Conservation (phyloP, 2,329 filamentous ascomycete species). For the Aspergillus glaucus region DNA sequence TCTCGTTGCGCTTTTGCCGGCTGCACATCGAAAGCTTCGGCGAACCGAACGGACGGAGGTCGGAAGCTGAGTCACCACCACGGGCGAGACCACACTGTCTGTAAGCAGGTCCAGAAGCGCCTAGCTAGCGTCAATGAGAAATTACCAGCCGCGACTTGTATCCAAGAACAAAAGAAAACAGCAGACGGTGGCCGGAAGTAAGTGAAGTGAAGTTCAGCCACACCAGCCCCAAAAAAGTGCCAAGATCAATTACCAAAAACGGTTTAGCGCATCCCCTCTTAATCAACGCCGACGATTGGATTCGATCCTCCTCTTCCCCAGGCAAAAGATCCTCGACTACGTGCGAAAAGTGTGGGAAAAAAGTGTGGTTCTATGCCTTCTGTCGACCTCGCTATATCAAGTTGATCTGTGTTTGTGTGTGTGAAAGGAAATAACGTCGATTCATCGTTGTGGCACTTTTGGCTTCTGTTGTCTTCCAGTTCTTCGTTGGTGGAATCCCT, state of each 20-base stretch:
- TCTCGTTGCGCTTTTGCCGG: no score
- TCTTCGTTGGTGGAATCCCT: constrained; percentile 19
- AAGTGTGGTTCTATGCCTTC: neutral
- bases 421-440: constrained; percentile 4
- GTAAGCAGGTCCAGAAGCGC: no score
- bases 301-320: constrained; percentile 18
- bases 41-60: neutral
- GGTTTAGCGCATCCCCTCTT: constrained; percentile 17
- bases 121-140: no score
- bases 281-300: constrained; percentile 16
- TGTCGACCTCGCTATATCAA: constrained; percentile 3
- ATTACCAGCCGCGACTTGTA: neutral
- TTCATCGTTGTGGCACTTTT: constrained; percentile 4
- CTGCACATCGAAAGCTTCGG: no score
- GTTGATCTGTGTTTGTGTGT: neutral
- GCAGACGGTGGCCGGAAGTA: neutral
- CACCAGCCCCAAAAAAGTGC: neutral
- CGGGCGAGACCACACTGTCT: constrained; percentile 4
- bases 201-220: neutral
- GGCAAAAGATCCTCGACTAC: constrained; percentile 18
- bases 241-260: neutral
- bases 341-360: no score
- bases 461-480: constrained; percentile 12
- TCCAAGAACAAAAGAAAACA: neutral
- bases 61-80: constrained; percentile 5